Percentiles rank a stretch among this genome's conserved stretches.
Evolutionary conservation across 768 basidiomycete species (phyloP).

Genomic region (Tylopilus sp.): DNA sequence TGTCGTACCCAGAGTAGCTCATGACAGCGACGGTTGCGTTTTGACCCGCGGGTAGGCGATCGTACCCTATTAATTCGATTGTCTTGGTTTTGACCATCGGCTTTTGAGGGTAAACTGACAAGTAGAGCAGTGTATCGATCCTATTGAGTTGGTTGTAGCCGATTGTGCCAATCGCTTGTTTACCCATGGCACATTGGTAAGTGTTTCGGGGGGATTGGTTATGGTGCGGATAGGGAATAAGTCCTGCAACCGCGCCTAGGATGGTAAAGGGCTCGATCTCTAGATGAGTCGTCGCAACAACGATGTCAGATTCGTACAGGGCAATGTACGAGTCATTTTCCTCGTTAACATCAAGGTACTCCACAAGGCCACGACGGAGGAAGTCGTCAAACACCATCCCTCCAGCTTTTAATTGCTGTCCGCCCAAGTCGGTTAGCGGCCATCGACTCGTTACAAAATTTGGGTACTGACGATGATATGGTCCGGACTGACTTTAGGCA

Average conservation of each 20-base stretch:
- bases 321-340: constrained; percentile 98
- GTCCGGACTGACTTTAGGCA: constrained; percentile 70
- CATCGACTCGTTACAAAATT: not conserved
- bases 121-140: constrained; percentile 97
- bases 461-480: constrained; percentile 62
- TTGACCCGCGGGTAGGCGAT: constrained; percentile 94
- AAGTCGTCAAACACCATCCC: constrained; percentile 90
- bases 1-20: constrained; percentile 99
- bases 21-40: constrained; percentile 99
- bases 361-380: constrained; percentile 85
- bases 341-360: constrained; percentile 98
- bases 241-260: constrained; percentile 94
- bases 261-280: constrained; percentile 99
- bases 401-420: constrained; percentile 76
- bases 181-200: constrained; percentile 99
- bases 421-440: constrained; percentile 7
- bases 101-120: constrained; percentile 96
- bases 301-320: constrained; percentile 86
- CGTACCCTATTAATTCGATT: constrained; percentile 95
- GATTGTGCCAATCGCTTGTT: constrained; percentile 98
- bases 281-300: constrained; percentile 82
- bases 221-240: constrained; percentile 99
- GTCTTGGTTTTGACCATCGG: constrained; percentile 99
- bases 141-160: constrained; percentile 97
- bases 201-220: constrained; percentile 99